These are phyloP conservation scores for Moesziomyces globuligerus DNA, from an alignment of 1,284 basidiomycete species.

Conservation along the genomic window DNA sequence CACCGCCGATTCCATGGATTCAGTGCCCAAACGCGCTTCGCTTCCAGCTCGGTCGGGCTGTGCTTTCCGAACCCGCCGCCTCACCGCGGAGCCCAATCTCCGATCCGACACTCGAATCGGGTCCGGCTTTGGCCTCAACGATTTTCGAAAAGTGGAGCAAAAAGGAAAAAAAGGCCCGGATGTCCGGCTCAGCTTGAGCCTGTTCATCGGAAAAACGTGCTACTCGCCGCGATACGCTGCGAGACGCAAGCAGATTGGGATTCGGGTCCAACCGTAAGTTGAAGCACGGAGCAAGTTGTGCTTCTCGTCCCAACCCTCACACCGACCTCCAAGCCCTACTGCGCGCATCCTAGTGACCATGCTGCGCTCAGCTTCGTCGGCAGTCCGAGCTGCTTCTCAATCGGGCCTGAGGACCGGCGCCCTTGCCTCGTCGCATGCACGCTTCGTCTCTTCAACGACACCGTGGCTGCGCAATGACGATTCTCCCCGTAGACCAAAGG, in stretches of 20 bases:
- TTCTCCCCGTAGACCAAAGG: constrained; percentile 3
- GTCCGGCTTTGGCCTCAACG: not conserved
- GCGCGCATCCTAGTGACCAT: constrained; percentile 22
- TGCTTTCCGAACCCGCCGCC: not conserved
- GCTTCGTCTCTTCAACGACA: constrained; percentile 11
- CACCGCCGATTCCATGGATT: not conserved
- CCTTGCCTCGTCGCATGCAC: not conserved
- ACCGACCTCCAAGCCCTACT: constrained; percentile 8
- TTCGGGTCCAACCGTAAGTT: too few species aligned
- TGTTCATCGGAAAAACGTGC: too few species aligned
- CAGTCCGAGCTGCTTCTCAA: constrained; percentile 8
- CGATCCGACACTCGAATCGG: not conserved
- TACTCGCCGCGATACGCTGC: too few species aligned
- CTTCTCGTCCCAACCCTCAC: too few species aligned
- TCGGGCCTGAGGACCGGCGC: not conserved
- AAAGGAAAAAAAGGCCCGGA: not conserved
- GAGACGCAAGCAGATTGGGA: too few species aligned
- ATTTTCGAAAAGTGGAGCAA: not conserved
- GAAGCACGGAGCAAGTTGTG: too few species aligned
- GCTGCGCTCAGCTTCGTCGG: constrained; percentile 24
- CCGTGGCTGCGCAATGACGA: constrained; percentile 22
- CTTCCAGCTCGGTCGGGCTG: not conserved
- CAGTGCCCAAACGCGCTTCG: not conserved
- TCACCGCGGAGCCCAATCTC: not conserved
- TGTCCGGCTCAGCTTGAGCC: not conserved